Percentiles rank a stretch among this genome's conserved stretches.
Conservation (phyloP, 352 stramenopile genomes). For the Globisporangium spiculum region DNA sequence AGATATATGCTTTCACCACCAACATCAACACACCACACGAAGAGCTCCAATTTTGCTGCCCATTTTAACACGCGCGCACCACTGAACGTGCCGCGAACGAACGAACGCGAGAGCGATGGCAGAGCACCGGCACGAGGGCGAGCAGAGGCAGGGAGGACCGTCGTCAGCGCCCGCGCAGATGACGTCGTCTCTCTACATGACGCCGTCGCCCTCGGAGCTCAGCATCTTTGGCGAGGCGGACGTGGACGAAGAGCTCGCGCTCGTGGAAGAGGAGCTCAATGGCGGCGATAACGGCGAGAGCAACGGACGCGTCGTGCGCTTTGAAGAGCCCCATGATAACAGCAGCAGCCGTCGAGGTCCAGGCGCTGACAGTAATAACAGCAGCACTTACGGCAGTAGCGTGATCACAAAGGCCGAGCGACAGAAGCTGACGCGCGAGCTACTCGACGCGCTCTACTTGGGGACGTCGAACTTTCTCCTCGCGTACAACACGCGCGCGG, state of each 20-base stretch:
- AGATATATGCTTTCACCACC: too few species aligned
- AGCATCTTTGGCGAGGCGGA: constrained; percentile 31
- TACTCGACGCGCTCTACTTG: constrained; percentile 68
- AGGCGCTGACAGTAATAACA: neutral
- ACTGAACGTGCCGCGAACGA: too few species aligned
- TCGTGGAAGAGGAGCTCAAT: constrained; percentile 10
- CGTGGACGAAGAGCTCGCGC: constrained; percentile 21
- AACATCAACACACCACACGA: too few species aligned
- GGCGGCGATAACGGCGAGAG: constrained; percentile 10
- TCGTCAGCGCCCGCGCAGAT: too few species aligned
- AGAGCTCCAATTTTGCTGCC: too few species aligned
- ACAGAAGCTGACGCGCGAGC: constrained; percentile 43
- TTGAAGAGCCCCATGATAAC: neutral
- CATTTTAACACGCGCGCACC: too few species aligned
- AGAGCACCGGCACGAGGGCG: neutral
- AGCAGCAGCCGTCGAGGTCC: neutral
- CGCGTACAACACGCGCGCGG: constrained; percentile 84
- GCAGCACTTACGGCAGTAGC: neutral
- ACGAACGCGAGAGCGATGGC: neutral
- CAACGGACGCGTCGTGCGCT: constrained; percentile 11
- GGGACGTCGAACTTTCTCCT: constrained; percentile 84
- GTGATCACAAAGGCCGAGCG: constrained; percentile 18
- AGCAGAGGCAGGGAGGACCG: neutral
- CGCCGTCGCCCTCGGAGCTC: constrained; percentile 32
- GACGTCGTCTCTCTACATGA: constrained; percentile 16